Evolutionary conservation across 805 yeast genomes (phyloP).

Genomic region (Monosporozyma unispora): DNA sequence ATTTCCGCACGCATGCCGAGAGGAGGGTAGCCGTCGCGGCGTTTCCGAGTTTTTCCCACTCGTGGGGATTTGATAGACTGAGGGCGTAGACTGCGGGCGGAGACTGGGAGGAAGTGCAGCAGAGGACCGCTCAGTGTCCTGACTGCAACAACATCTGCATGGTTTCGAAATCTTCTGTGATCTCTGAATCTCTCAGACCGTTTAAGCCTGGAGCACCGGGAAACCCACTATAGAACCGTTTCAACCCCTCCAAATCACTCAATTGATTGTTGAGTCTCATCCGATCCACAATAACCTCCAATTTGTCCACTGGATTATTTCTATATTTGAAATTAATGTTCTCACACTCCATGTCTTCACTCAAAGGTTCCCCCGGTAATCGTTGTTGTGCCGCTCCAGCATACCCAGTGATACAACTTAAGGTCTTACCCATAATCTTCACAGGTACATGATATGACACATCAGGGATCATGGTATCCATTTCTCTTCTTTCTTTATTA

Average conservation of each 20-base stretch:
- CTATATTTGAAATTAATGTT: conserved; percentile 36
- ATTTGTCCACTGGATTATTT: conserved; percentile 32
- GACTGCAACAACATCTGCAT: neutral
- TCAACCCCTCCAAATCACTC: conserved; percentile 59
- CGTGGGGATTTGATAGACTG: too few relatives aligned
- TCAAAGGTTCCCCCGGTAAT: conserved; percentile 25
- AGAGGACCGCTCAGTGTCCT: too few relatives aligned
- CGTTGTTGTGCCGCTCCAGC: conserved; percentile 30
- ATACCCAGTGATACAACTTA: conserved; percentile 32
- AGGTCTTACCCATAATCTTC: conserved; percentile 25
- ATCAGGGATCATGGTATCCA: conserved; percentile 48
- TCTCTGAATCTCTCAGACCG: conserved; percentile 61
- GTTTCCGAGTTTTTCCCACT: too few relatives aligned
- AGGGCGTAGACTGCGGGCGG: too few relatives aligned
- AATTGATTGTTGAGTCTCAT: conserved; percentile 60
- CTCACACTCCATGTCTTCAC: conserved; percentile 34
- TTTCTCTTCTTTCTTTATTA: conserved; percentile 74
- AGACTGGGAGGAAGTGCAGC: too few relatives aligned
- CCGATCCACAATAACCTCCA: conserved; percentile 53
- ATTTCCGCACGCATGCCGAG: too few relatives aligned
- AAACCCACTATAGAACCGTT: conserved; percentile 55
- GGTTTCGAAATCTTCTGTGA: conserved; percentile 50
- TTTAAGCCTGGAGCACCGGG: conserved; percentile 73
- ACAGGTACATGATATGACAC: conserved; percentile 40
- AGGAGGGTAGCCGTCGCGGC: too few relatives aligned